phyloP scores from a whole-genome alignment of 2,329 filamentous ascomycete species.

The Aureobasidium uvarum region DNA sequence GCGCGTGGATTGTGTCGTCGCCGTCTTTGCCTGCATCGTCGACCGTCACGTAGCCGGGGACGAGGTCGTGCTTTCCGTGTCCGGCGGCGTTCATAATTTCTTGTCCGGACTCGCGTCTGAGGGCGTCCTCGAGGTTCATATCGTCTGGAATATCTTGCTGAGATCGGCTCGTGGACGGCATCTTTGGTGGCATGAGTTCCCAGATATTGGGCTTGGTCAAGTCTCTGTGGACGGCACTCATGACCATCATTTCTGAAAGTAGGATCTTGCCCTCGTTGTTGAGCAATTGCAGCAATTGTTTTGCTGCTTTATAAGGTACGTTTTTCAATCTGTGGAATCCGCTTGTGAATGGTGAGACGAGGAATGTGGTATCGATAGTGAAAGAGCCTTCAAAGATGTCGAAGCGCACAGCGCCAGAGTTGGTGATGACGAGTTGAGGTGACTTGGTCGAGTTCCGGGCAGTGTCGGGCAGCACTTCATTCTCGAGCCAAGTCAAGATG shows the following conservation, averaged over 20 bases:
- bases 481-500: slow-evolving; percentile 77
- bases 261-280: slow-evolving; percentile 58
- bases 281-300: slow-evolving; percentile 61
- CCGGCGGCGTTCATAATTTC: neutral
- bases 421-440: slow-evolving; percentile 73
- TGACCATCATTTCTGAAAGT: slow-evolving; percentile 32
- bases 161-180: slow-evolving; percentile 12
- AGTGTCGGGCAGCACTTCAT: slow-evolving; percentile 69
- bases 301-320: slow-evolving; percentile 74
- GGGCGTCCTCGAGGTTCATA: neutral
- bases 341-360: slow-evolving; percentile 84
- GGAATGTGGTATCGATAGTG: slow-evolving; percentile 80
- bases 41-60: slow-evolving; percentile 83
- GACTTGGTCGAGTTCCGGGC: slow-evolving; percentile 48
- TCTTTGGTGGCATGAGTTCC: slow-evolving; percentile 26
- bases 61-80: slow-evolving; percentile 40
- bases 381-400: slow-evolving; percentile 93
- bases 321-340: slow-evolving; percentile 73
- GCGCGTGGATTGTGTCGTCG: slow-evolving; percentile 81
- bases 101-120: slow-evolving; percentile 15
- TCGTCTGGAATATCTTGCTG: neutral
- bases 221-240: slow-evolving; percentile 39
- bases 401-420: slow-evolving; percentile 90
- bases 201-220: slow-evolving; percentile 18
- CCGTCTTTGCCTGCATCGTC: slow-evolving; percentile 82